These are phyloP conservation scores for Casuarina cunninghamiana DNA, from an alignment of 306 rosid species.

Conservation along the genomic window DNA sequence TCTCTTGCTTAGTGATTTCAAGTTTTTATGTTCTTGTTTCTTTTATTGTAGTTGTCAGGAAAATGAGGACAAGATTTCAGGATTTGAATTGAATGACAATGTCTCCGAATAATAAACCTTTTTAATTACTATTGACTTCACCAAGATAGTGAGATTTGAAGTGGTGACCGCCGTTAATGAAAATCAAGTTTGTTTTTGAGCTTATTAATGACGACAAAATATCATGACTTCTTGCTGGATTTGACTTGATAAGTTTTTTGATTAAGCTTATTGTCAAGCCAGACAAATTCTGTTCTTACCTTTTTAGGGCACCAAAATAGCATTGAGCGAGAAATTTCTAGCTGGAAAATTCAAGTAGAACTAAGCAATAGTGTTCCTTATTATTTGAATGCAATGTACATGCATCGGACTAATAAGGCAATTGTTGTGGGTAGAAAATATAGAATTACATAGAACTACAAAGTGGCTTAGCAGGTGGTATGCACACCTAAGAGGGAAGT, in stretches of 20 bases:
- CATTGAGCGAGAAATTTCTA: too few species aligned
- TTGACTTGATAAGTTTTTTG: neutral
- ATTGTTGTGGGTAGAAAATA: too few species aligned
- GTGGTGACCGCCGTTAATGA: neutral
- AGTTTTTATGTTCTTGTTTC: neutral
- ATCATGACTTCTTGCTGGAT: neutral
- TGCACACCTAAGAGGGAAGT: too few species aligned
- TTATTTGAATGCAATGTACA: too few species aligned
- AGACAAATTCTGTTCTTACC: too few species aligned
- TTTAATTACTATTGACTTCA: neutral
- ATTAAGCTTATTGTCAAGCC: neutral
- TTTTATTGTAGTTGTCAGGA: conserved; percentile 7
- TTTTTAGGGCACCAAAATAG: too few species aligned
- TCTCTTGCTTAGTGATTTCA: neutral
- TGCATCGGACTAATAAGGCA: too few species aligned
- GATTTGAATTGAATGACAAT: neutral
- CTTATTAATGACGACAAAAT: neutral
- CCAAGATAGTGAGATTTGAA: neutral
- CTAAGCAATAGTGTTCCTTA: too few species aligned
- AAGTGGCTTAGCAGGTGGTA: too few species aligned
- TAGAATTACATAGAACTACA: too few species aligned
- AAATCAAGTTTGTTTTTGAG: neutral
- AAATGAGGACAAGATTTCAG: too few species aligned
- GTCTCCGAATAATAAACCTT: neutral
- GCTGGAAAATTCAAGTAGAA: too few species aligned